Conservation (phyloP, 768 basidiomycete genomes). For the Auriscalpium orientale region DNA sequence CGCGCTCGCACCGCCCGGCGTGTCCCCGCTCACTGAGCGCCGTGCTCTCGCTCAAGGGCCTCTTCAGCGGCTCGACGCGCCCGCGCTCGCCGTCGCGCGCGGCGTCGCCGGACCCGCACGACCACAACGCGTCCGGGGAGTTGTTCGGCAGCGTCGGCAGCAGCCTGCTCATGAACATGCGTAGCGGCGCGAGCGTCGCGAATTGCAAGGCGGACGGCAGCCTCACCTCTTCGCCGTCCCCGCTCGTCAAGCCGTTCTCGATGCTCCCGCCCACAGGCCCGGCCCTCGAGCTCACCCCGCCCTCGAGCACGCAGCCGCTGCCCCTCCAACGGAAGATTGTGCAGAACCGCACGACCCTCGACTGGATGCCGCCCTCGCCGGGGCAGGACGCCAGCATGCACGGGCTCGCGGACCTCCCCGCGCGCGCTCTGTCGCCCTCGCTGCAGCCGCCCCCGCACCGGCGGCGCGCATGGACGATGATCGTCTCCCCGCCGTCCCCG, state of each 20-base stretch:
- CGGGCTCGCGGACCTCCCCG: conserved; percentile 23
- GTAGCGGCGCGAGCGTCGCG: too few relatives aligned
- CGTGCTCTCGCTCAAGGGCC: conserved; percentile 52
- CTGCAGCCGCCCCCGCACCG: conserved; percentile 25
- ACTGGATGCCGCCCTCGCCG: conserved; percentile 19
- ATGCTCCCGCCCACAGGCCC: conserved; percentile 12
- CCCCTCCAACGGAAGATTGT: conserved; percentile 14
- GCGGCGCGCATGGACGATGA: conserved; percentile 23
- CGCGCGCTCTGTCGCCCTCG: conserved; percentile 19
- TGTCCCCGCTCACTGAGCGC: conserved; percentile 22
- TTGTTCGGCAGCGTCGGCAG: conserved; percentile 51
- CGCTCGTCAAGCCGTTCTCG: conserved; percentile 17
- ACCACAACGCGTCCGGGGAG: conserved; percentile 37
- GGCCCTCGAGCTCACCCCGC: not conserved
- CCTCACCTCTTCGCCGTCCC: conserved; percentile 14
- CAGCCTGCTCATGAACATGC: conserved; percentile 47
- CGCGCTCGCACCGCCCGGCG: conserved; percentile 19
- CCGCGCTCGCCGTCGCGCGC: conserved; percentile 50
- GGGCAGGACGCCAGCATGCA: conserved; percentile 11
- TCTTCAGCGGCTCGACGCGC: conserved; percentile 42
- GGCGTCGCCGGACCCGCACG: too few relatives aligned
- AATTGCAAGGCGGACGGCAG: too few relatives aligned
- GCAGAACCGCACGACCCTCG: conserved; percentile 11
- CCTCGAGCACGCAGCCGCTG: too few relatives aligned
- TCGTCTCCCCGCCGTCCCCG: conserved; percentile 10